Percentiles rank a stretch among this genome's conserved stretches.
Conservation (phyloP, 768 basidiomycete species). For the Jaapia argillacea region DNA sequence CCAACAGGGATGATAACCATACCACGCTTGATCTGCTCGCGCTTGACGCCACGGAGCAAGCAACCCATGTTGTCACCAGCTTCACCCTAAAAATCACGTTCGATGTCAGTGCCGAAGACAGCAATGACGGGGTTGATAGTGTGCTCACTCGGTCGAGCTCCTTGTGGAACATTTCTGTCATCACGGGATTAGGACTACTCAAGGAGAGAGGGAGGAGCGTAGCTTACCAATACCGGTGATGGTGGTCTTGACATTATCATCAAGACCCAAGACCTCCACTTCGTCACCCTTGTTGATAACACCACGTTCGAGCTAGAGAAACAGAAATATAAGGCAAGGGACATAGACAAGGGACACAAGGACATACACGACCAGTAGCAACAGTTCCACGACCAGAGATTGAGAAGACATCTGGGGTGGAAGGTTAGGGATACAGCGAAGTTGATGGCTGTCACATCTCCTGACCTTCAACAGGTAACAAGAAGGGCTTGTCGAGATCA, state of each 20-base stretch:
- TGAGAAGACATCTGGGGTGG: slow-evolving; percentile 76
- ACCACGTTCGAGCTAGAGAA: slow-evolving; percentile 87
- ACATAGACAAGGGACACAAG: background rate
- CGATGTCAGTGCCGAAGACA: background rate
- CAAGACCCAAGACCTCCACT: slow-evolving; percentile 87
- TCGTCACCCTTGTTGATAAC: slow-evolving; percentile 85
- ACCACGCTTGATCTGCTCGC: slow-evolving; percentile 90
- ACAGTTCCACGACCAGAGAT: slow-evolving; percentile 99
- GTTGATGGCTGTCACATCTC: slow-evolving; percentile 1
- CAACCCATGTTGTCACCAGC: slow-evolving; percentile 99
- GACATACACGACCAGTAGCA: slow-evolving; percentile 79
- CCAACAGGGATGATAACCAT: slow-evolving; percentile 87
- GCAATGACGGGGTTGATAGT: slow-evolving; percentile 30
- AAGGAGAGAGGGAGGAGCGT: background rate
- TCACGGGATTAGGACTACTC: slow-evolving; percentile 5
- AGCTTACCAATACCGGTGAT: slow-evolving; percentile 89
- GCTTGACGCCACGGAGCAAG: slow-evolving; percentile 92
- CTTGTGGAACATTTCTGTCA: slow-evolving; percentile 97
- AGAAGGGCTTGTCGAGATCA: slow-evolving; percentile 96
- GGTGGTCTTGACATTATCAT: slow-evolving; percentile 76
- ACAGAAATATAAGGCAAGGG: background rate
- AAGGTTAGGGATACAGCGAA: background rate
- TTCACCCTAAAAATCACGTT: slow-evolving; percentile 44
- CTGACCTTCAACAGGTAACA: slow-evolving; percentile 84
- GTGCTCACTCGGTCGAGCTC: slow-evolving; percentile 95